Evolutionary conservation across 2,329 filamentous ascomycete species (phyloP).

Genomic region (Ceratocystis alfenasii): DNA sequence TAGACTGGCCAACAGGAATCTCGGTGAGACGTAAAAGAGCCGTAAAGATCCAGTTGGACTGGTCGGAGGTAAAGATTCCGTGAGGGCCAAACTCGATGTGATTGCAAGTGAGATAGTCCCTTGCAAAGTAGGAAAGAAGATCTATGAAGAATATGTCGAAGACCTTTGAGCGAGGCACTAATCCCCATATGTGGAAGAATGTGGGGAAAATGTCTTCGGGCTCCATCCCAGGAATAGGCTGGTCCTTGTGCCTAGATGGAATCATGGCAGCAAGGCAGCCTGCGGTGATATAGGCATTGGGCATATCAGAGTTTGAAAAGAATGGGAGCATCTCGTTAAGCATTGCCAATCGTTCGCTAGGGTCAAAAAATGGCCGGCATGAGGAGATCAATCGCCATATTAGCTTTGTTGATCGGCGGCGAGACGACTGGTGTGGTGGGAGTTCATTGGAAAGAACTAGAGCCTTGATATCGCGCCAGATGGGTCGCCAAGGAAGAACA

Average conservation of each 20-base stretch:
- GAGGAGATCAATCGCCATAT: constrained; percentile 84
- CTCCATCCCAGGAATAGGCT: constrained; percentile 60
- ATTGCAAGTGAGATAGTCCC: constrained; percentile 64
- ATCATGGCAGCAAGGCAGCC: constrained; percentile 77
- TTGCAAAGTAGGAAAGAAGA: constrained; percentile 71
- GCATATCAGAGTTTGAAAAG: constrained; percentile 86
- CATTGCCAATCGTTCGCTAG: constrained; percentile 69
- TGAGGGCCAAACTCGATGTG: constrained; percentile 73
- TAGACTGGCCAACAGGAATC: constrained; percentile 92
- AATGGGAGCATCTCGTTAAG: constrained; percentile 69
- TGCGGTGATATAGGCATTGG: constrained; percentile 86
- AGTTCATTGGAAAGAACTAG: constrained; percentile 80
- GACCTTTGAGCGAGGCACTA: constrained; percentile 77
- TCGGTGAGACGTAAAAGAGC: constrained; percentile 79
- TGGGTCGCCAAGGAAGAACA: constrained; percentile 80
- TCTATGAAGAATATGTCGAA: constrained; percentile 84
- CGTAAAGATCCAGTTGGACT: constrained; percentile 87
- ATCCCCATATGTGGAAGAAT: constrained; percentile 91
- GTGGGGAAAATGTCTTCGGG: constrained; percentile 84
- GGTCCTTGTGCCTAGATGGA: constrained; percentile 67
- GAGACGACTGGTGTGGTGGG: constrained; percentile 48
- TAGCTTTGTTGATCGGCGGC: constrained; percentile 47
- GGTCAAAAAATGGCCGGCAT: constrained; percentile 85
- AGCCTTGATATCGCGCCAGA: constrained; percentile 86
- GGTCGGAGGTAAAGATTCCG: constrained; percentile 84